Evolutionary conservation across 2,329 filamentous ascomycete genomes (phyloP).

Genomic region (Talaromyces sp.): DNA sequence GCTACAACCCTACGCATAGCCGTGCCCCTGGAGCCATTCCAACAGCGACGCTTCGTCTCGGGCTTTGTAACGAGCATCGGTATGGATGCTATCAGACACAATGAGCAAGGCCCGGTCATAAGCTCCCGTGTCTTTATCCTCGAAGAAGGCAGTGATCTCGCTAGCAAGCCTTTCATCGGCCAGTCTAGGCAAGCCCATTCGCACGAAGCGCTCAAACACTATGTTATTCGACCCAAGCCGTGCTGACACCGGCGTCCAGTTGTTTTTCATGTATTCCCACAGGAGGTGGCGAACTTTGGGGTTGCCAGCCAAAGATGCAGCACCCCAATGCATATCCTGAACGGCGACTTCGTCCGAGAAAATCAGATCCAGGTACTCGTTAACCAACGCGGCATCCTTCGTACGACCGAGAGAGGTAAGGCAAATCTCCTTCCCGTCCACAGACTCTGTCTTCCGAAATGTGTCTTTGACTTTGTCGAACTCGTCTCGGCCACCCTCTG

Average conservation of each 20-base stretch:
- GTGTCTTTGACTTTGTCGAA: conserved; percentile 76
- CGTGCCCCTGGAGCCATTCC: conserved; percentile 69
- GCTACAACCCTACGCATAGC: conserved; percentile 45
- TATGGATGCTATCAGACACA: conserved; percentile 78
- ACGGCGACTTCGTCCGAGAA: conserved; percentile 79
- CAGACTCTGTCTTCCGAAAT: conserved; percentile 73
- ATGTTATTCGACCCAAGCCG: conserved; percentile 78
- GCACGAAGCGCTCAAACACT: conserved; percentile 82
- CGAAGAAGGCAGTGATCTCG: conserved; percentile 82
- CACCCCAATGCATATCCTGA: conserved; percentile 82
- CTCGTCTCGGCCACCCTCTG: conserved; percentile 65
- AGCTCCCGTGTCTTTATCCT: conserved; percentile 74
- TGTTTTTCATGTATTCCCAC: conserved; percentile 79
- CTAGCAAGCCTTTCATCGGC: conserved; percentile 62
- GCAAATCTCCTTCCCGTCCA: conserved; percentile 87
- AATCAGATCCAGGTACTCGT: conserved; percentile 64
- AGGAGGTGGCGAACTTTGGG: conserved; percentile 65
- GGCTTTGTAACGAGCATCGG: conserved; percentile 74
- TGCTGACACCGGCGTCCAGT: conserved; percentile 70
- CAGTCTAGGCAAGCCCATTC: conserved; percentile 72
- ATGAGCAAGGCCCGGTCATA: conserved; percentile 84
- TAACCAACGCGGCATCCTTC: conserved; percentile 63
- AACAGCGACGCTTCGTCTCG: conserved; percentile 68
- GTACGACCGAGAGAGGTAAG: conserved; percentile 71
- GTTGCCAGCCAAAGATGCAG: conserved; percentile 68